A percentile compares a stretch with the other conserved stretches of the same genome.
These are phyloP conservation scores for Anisodus tanguticus DNA, from an alignment of 257 asterid species.

Conservation along the genomic window DNA sequence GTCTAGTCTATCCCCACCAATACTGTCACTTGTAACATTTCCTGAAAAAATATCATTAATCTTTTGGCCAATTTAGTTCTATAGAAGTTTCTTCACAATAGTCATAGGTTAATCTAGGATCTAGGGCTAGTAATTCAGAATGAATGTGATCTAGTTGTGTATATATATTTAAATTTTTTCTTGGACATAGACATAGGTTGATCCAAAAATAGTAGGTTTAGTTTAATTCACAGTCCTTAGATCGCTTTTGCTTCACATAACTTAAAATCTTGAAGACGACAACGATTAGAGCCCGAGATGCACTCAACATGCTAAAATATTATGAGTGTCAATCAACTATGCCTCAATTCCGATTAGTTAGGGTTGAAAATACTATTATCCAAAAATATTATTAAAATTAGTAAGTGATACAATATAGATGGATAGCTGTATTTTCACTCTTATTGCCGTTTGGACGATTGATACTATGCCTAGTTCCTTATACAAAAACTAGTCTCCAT, in stretches of 20 bases:
- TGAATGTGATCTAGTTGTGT: no score
- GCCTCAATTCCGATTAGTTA: background rate
- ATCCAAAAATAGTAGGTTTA: no score
- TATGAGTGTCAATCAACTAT: background rate
- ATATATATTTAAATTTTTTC: no score
- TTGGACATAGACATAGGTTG: no score
- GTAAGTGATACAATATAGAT: background rate
- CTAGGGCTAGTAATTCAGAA: no score
- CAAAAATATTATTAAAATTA: background rate
- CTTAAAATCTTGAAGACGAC: no score
- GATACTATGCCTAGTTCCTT: background rate
- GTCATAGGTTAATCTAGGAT: background rate
- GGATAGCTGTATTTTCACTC: background rate
- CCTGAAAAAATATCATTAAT: background rate
- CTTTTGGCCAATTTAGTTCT: background rate
- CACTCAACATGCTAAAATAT: background rate
- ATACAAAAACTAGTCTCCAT: background rate
- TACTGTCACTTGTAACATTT: background rate
- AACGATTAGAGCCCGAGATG: no score
- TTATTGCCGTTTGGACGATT: slow-evolving; percentile 16
- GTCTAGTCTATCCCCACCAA: slow-evolving; percentile 20
- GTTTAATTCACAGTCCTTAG: no score
- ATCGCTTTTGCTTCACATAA: no score
- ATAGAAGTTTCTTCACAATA: background rate
- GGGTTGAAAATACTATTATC: background rate